Percentiles rank a stretch among this genome's conserved stretches.
These are phyloP conservation scores for Sambucus nigra DNA, from an alignment of 129 eudicot genomes.

Conservation along the genomic window DNA sequence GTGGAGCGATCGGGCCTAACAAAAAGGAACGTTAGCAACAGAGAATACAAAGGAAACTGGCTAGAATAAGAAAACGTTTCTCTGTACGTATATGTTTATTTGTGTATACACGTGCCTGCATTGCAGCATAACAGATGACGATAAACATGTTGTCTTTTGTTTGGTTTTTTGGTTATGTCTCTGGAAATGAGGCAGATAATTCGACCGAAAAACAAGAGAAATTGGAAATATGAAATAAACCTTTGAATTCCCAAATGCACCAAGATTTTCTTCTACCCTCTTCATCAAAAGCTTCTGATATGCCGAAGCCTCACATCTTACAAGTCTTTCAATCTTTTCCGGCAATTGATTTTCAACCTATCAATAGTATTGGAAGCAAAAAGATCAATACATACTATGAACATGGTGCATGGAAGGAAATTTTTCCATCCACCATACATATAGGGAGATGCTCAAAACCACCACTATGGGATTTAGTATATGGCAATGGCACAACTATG, in stretches of 20 bases:
- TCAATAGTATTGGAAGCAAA: constrained; percentile 6
- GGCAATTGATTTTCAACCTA: constrained; percentile 92
- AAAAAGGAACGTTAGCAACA: constrained; percentile 11
- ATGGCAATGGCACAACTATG: not conserved
- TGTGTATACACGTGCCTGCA: no score
- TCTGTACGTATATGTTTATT: not conserved
- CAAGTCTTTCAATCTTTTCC: constrained; percentile 91
- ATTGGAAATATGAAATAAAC: constrained; percentile 26
- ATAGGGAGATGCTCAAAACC: not conserved
- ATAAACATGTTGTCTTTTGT: no score
- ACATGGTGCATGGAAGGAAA: not conserved
- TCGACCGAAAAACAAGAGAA: not conserved
- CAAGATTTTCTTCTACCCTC: constrained; percentile 95
- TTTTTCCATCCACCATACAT: not conserved
- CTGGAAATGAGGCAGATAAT: not conserved
- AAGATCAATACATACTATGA: not conserved
- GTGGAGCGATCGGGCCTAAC: constrained; percentile 77
- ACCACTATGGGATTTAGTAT: not conserved
- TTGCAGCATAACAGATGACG: no score
- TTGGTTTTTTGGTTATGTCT: no score
- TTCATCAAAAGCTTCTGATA: constrained; percentile 92
- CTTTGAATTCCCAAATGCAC: constrained; percentile 82
- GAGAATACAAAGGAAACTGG: not conserved
- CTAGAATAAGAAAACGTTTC: not conserved
- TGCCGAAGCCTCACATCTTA: constrained; percentile 95